Base-by-base conservation (phyloP, 805 yeast genomes). In the Nakazawaea ambrosiae region DNA sequence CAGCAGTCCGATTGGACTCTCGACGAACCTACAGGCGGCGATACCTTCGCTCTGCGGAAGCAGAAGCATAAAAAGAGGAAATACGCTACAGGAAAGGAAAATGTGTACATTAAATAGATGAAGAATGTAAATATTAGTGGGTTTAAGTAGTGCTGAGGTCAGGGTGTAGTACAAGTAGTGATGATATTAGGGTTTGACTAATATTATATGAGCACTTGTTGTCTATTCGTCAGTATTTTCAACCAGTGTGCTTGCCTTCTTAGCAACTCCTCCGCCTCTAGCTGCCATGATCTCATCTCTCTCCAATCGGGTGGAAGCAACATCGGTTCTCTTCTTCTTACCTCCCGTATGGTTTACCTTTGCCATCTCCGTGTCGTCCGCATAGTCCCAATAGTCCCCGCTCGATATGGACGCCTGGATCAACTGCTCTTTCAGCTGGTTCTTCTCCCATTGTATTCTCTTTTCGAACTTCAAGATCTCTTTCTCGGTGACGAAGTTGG, bases 401-500 rank as follows among this genome's bases (percentile, higher is more conserved):
- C 50, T 49, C 37, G 50, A 30, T 15, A 61, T 52, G 33, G 61
- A 55, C 42, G 52, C 46, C 42, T 60, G 63, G 8, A 61, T 46
- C 26, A 61, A 43, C 40, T 55, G 50, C 31, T 51, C 49, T 36
- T 59, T 49, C 36, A 51, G 56, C 20, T 48, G 25, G 32, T 49
- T 55, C 36, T 61, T 62, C 42, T 61, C 65, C 5, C 22, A 34
- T 29, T 60, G 48, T 22, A 57, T 49, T 7, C 34, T 31, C 14
- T 50, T 47, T 41, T 61, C 65, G 40, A 58, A 60, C 27, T 38
- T 50, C 43, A 60, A 49, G 24, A 61, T 63, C 34, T 57, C 55
- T 23, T 51, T 44, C 46, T 61, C 66, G 2, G 66, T 52, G 14
- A 50, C 48, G 38, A 58, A 61, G 3, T 61, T 54, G 5, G 65